These are phyloP conservation scores for Cladorrhinum samala DNA, from an alignment of 495 filamentous ascomycete species.

Conservation along the genomic window DNA sequence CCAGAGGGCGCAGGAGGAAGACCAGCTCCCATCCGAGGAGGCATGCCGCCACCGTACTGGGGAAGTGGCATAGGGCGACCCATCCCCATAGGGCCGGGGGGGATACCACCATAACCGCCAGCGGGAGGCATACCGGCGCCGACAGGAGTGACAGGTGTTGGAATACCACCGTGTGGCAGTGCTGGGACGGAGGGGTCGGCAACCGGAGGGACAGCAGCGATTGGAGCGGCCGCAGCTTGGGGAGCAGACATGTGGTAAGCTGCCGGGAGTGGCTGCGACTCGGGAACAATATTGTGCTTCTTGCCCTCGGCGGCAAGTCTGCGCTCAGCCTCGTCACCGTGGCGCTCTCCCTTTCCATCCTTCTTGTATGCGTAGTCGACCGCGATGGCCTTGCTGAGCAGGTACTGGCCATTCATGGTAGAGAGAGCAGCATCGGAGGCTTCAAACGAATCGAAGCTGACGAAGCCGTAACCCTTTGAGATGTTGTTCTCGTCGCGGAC, in stretches of 20 bases:
- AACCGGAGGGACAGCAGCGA: constrained; percentile 6
- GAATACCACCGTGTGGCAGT: constrained; percentile 22
- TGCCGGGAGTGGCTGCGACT: constrained; percentile 56
- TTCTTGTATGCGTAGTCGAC: constrained; percentile 99
- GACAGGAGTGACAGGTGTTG: constrained; percentile 2
- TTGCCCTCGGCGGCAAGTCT: constrained; percentile 88
- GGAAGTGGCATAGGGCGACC: constrained; percentile 25
- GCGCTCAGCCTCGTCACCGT: constrained; percentile 90
- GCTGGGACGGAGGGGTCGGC: constrained; percentile 23
- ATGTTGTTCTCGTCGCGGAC: constrained; percentile 87
- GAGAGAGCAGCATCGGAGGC: constrained; percentile 85
- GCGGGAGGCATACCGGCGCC: constrained; percentile 30
- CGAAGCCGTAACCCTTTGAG: constrained; percentile 94
- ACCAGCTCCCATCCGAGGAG: constrained; percentile 18
- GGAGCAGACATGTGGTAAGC: constrained; percentile 40
- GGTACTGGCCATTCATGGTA: constrained; percentile 93
- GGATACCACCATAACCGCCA: not conserved
- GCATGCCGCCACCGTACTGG: constrained; percentile 23
- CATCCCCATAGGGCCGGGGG: constrained; percentile 40
- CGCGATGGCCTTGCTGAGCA: constrained; percentile 92
- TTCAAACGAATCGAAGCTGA: constrained; percentile 91
- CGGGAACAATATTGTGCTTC: constrained; percentile 82
- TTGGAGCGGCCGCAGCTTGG: constrained; percentile 8
- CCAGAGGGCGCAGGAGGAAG: constrained; percentile 65
- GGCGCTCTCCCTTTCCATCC: constrained; percentile 93